Base-by-base conservation (phyloP, 1,284 basidiomycete species). In the Ustilago shanxiensis region DNA sequence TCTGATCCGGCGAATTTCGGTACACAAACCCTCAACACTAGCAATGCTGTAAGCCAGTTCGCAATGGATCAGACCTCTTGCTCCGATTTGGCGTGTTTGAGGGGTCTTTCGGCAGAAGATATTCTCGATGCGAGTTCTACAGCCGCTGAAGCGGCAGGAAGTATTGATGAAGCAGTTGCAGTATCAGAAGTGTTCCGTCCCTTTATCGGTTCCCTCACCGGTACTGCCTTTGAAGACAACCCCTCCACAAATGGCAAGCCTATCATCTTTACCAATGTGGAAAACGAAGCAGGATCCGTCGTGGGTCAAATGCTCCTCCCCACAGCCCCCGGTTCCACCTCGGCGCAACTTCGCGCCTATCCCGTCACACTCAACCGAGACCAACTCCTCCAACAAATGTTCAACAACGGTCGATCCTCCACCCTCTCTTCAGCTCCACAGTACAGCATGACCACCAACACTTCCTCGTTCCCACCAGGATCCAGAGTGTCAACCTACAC, bases 1-100 rank as follows among this genome's bases (percentile, higher is more conserved):
- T 75, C 70, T 7, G 80, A 83, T 29, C 68, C 80, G 3, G 58
- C 70, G 31, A 66, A 81, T 63, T 81, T 74, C 35, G 80, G 79
- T 29, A 65, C 72, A 9, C 70, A 77, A 24, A 52, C 74, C 1
- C 13, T 22, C 16, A 37, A 2, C 1, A 70, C 74, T 8, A 70
- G 72, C 47, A 44, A 52, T 3, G 8, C 22, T 14, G 72, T 83
- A 0, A 80, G 77, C 55, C 51, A 50, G n/a, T 66, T 29, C 50
- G 77, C 69, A 1, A 44, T 79, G 37, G 18, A n/a, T 2, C 60
- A 61, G 24, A 61, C 81, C 0, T n/a, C 55, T 11, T 83, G 81
- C 52, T 35, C 51, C 1, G 74, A 79, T 18, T 16, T 83, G 0
- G 60, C 52, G 0, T 83, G 81, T 44, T 60, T 81, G 49, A 58